Evolutionary conservation across 768 basidiomycete genomes (phyloP).

Genomic region (Boletus sp.): DNA sequence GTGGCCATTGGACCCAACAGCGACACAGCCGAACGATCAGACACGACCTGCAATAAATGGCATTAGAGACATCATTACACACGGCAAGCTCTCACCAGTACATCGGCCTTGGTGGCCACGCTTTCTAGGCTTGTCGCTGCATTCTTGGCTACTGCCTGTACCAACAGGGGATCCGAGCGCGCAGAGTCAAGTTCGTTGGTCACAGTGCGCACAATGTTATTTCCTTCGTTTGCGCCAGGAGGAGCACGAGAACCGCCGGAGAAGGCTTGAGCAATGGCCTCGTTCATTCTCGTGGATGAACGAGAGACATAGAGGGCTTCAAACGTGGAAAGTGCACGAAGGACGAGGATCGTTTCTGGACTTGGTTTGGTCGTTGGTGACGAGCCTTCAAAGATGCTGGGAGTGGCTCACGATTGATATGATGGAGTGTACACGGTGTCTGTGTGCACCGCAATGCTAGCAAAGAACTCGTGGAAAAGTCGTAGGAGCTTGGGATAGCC

Average conservation of each 20-base stretch:
- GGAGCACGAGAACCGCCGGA: constrained; percentile 64
- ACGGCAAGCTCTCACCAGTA: constrained; percentile 48
- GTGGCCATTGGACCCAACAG: constrained; percentile 77
- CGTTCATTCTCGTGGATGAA: constrained; percentile 79
- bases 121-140: constrained; percentile 66
- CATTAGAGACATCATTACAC: not conserved
- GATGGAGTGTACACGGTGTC: constrained; percentile 86
- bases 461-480: constrained; percentile 95
- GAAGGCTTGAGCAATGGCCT: constrained; percentile 73
- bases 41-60: constrained; percentile 47
- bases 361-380: constrained; percentile 37
- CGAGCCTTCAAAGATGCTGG: not conserved
- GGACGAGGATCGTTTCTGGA: constrained; percentile 86
- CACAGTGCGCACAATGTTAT: constrained; percentile 69
- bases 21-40: constrained; percentile 69
- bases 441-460: constrained; percentile 91
- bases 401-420: constrained; percentile 67
- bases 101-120: constrained; percentile 60
- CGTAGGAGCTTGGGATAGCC: constrained; percentile 87
- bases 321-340: constrained; percentile 79
- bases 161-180: constrained; percentile 74
- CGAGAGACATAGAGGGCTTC: constrained; percentile 88
- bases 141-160: constrained; percentile 74
- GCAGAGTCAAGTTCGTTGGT: constrained; percentile 71
- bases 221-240: constrained; percentile 73